Evolutionary conservation across 2,329 filamentous ascomycete genomes (phyloP).

Genomic region (Peltaster fructicola): DNA sequence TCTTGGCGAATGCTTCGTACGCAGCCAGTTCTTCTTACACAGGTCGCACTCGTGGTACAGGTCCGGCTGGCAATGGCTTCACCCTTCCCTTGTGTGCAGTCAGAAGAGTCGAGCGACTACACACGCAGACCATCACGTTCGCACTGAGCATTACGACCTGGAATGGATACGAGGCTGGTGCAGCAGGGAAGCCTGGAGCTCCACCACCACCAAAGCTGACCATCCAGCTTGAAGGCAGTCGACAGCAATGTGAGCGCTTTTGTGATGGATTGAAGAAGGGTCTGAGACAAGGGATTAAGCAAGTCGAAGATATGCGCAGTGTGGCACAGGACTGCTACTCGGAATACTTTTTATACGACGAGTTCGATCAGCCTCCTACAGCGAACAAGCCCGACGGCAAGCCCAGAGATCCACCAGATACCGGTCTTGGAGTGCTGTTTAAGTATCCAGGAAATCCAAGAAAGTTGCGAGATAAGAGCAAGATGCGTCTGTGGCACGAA

Average conservation of each 20-base stretch:
- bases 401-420: conserved; percentile 50
- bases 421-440: conserved; percentile 81
- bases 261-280: conserved; percentile 91
- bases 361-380: conserved; percentile 28
- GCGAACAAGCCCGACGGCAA: conserved; percentile 19
- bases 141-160: conserved; percentile 80
- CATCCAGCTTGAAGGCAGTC: conserved; percentile 74
- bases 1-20: conserved; percentile 60
- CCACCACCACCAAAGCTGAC: conserved; percentile 73
- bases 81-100: conserved; percentile 86
- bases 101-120: conserved; percentile 75
- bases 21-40: conserved; percentile 71
- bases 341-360: conserved; percentile 42
- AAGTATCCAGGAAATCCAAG: conserved; percentile 87
- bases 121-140: conserved; percentile 84
- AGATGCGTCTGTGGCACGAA: conserved; percentile 95
- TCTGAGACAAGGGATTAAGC: conserved; percentile 68
- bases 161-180: conserved; percentile 25
- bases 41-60: conserved; percentile 80
- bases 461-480: conserved; percentile 84
- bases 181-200: conserved; percentile 27
- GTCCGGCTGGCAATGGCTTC: conserved; percentile 88
- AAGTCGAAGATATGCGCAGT: conserved; percentile 65
- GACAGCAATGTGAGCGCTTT: conserved; percentile 82
- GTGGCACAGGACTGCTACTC: conserved; percentile 81